Base-by-base conservation (phyloP, 371 early-diverging fungal genomes). In the Catenaria anguillulae region DNA sequence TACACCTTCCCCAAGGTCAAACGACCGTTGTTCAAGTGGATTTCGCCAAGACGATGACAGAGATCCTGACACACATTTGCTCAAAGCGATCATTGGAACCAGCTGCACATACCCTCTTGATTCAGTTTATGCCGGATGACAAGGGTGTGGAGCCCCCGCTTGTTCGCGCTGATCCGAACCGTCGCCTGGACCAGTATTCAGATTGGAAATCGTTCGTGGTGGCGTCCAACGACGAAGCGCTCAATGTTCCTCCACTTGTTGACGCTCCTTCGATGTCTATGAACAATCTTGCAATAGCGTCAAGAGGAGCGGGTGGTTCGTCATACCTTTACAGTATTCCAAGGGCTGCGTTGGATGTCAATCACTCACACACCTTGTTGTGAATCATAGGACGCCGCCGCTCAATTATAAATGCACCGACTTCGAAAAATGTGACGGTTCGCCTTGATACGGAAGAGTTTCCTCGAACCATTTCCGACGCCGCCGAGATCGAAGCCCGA, bases 321-420 rank as follows among this genome's bases (percentile, higher is more conserved):
- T 33, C 4, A 4, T 34, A 15, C 33, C 10, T 36, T 55, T 2
- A 40, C 17, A 5, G 5, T 40, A 10, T 40, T 40, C 17, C 40
- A 10, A 10, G 10, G 5, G 5, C 40, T 40, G 5, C 10, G 40
- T 10, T 40, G 40, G 5, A 10, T 40, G 40, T 40, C 10, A 17
- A 40, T 40, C 17, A 40, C 5, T 17, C 10, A 40, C 17, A 40
- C 40, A 17, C n/a, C n/a, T n/a, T n/a, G n/a, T n/a, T 40, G 40
- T 40, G 40, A 40, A 40, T 10, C 17, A 40, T 40, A 40, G 40
- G 40, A 33, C 10, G 55, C 29, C 55, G 58, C 34, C 36, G 58
- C 24, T 58, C 58, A n/a, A 36, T 58, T 15, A 24, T 58, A 15
- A 58, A 58, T 24, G 43, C 58, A 21, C 58, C 58, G 15, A 24